Percentiles rank a stretch among this genome's conserved stretches.
These are phyloP conservation scores for Alternaria infectoria DNA, from an alignment of 2,329 filamentous ascomycete genomes.

Conservation along the genomic window DNA sequence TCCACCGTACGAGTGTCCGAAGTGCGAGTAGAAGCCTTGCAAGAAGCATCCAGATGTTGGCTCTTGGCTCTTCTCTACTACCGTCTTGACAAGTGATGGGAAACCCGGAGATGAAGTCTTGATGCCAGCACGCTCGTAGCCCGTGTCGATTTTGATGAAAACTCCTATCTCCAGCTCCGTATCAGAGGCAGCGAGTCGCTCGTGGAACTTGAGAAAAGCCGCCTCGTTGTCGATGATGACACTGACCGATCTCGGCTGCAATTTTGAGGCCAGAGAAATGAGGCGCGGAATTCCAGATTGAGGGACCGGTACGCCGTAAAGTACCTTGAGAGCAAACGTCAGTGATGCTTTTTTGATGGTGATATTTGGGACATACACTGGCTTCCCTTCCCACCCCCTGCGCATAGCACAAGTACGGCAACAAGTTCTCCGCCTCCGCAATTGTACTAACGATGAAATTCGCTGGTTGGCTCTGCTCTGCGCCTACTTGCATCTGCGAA, in stretches of 20 bases:
- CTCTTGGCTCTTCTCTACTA: slow-evolving; percentile 43
- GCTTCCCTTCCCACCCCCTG: slow-evolving; percentile 60
- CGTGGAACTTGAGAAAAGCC: slow-evolving; percentile 52
- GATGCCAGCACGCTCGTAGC: slow-evolving; percentile 73
- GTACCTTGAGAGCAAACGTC: slow-evolving; percentile 53
- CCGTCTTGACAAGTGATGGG: slow-evolving; percentile 55
- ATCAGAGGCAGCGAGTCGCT: slow-evolving; percentile 37
- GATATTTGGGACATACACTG: slow-evolving; percentile 58
- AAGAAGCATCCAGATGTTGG: slow-evolving; percentile 45
- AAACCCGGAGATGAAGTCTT: slow-evolving; percentile 57
- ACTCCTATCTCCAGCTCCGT: slow-evolving; percentile 54
- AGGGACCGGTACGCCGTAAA: slow-evolving; percentile 75
- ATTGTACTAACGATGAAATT: slow-evolving; percentile 77
- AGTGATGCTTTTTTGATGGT: not conserved
- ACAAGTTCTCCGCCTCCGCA: slow-evolving; percentile 72
- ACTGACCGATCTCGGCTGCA: slow-evolving; percentile 63
- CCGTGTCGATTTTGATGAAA: slow-evolving; percentile 78
- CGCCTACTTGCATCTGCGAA: slow-evolving; percentile 72
- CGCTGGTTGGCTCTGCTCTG: slow-evolving; percentile 50
- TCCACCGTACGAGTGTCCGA: slow-evolving; percentile 71
- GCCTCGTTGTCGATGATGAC: slow-evolving; percentile 73
- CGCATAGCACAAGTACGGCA: slow-evolving; percentile 66
- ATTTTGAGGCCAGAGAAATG: slow-evolving; percentile 58
- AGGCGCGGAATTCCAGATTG: slow-evolving; percentile 67
- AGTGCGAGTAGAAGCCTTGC: slow-evolving; percentile 74